phyloP scores from a whole-genome alignment of 75 land plant species.

The Sequoiadendron giganteum region DNA sequence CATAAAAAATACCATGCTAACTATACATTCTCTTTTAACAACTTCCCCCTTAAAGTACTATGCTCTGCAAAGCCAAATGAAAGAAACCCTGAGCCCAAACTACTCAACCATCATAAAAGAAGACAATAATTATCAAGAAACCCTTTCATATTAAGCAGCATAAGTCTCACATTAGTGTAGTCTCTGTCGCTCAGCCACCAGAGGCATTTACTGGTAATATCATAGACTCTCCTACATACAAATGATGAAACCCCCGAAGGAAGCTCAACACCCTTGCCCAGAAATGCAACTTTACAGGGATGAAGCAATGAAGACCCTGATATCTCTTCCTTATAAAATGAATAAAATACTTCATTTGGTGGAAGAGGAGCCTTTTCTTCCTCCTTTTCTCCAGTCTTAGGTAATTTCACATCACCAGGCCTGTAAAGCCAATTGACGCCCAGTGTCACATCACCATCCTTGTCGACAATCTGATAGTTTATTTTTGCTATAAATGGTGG shows the following conservation, averaged over 20 bases:
- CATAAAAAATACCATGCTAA: too few relatives aligned
- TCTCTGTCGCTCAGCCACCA: constrained; percentile 56
- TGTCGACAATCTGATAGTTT: constrained; percentile 28
- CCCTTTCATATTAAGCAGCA: background rate
- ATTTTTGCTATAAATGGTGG: constrained; percentile 49
- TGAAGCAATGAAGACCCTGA: constrained; percentile 43
- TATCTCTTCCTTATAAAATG: constrained; percentile 56
- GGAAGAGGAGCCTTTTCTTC: constrained; percentile 15
- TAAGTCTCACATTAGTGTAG: constrained; percentile 45
- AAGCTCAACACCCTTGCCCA: constrained; percentile 41
- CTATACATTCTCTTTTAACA: too few relatives aligned
- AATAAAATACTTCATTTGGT: constrained; percentile 53
- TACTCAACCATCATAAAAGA: background rate
- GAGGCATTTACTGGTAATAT: constrained; percentile 35
- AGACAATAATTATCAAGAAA: too few relatives aligned
- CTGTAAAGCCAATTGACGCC: constrained; percentile 52
- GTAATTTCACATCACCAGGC: constrained; percentile 39
- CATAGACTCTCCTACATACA: constrained; percentile 48
- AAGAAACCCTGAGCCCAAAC: background rate
- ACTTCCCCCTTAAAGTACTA: too few relatives aligned
- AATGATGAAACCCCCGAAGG: constrained; percentile 44
- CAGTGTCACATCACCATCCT: constrained; percentile 26
- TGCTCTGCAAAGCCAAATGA: too few relatives aligned
- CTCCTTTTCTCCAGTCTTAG: constrained; percentile 30
- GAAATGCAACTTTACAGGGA: constrained; percentile 54